Evolutionary conservation across 306 rosid genomes (phyloP), one percentile per base, ranked within the genome.

Genomic region (Astragalus membranaceus): DNA sequence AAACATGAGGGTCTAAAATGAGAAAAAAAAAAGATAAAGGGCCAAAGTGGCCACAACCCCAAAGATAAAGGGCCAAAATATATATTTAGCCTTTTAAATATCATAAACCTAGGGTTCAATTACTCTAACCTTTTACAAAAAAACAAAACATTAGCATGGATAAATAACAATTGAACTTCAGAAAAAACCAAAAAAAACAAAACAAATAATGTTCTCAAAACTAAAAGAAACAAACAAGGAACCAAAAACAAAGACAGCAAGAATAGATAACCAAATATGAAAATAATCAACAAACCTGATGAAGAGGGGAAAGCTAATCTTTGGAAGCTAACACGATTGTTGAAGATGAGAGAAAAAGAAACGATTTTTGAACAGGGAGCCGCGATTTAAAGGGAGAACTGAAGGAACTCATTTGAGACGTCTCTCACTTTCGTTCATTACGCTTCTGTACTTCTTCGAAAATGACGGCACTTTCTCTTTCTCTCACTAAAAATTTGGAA

Each of bases 391-490:
- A 51, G 69, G 60, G 36, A n/a, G 23, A 72, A 72, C 36, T 5
- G 12, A 60, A 47, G 35, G 62, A 61, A 72, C 61, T 41, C 50
- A 49, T 37, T 60, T 48, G 12, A 12, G 16, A 42, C 35, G 29
- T 47, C 43, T 35, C 61, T 60, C 36, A 32, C 8, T 72, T 49
- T 72, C 41, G 32, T 32, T 15, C 60, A 57, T 72, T 23, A 72
- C 41, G 61, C 37, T 71, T 29, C 67, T 71, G 59, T 35, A 15
- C 59, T 16, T 59, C 30, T 48, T 23, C 43, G 32, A 60, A 60
- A 49, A 60, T 50, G 61, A 72, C 50, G 51, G 69, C 77, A 11
- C 69, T 60, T 36, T 33, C 68, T 58, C 67, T 71, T 16, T 71
- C 76, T 72, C 48, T 33, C 39, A 5, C 39, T 35, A 6, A 71